phyloP scores from a whole-genome alignment of 192 early-diverging fungal species.

The Podila clonocystis region DNA sequence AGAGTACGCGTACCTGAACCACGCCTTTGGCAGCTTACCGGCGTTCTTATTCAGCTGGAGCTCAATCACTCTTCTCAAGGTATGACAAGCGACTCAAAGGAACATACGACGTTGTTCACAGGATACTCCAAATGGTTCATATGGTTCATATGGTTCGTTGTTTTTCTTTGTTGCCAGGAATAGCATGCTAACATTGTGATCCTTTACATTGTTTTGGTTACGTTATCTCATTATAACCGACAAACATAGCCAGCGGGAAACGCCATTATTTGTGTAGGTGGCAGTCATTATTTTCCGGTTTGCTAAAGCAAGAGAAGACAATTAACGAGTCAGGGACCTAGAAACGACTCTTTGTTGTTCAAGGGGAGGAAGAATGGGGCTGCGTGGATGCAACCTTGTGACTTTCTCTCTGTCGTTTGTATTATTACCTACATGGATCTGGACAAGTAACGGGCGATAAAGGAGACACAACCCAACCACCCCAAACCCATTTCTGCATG shows the following conservation, averaged over 20 bases:
- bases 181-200: conserved; percentile 8
- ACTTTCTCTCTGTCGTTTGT: no score
- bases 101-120: not conserved
- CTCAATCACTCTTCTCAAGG: conserved; percentile 67
- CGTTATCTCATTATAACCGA: not conserved
- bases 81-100: conserved; percentile 22
- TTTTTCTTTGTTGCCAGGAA: not conserved
- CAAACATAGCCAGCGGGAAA: conserved; percentile 66
- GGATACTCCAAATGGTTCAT: not conserved
- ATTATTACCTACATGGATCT: no score
- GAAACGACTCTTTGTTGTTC: not conserved
- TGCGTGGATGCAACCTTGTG: no score
- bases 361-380: no score
- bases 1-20: conserved; percentile 85
- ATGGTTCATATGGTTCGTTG: not conserved
- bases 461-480: no score
- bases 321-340: not conserved
- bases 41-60: conserved; percentile 83
- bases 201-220: not conserved
- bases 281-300: not conserved
- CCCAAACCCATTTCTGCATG: no score
- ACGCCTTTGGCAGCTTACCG: conserved; percentile 75
- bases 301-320: not conserved
- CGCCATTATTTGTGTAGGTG: conserved; percentile 74
- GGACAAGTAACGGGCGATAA: no score